Conservation (phyloP, 768 basidiomycete genomes). For the Podaxis carcinomalis region DNA sequence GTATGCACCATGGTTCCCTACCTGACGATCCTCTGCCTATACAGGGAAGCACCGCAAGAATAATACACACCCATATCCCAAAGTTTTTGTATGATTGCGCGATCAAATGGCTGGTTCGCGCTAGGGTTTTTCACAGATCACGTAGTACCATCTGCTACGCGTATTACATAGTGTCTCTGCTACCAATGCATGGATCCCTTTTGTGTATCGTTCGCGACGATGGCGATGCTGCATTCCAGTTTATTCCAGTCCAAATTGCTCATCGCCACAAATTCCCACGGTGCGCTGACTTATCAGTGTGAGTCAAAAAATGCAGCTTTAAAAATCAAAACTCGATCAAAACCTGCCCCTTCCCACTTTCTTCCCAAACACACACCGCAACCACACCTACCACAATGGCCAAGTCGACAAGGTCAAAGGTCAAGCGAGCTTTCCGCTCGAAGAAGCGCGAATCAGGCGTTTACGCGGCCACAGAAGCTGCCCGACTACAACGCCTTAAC, state of each 20-base stretch:
- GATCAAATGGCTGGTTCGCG: neutral
- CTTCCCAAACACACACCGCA: neutral
- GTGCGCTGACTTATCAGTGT: neutral
- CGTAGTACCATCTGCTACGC: neutral
- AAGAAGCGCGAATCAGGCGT: conserved; percentile 73
- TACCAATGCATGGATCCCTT: neutral
- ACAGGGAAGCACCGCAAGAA: conserved; percentile 76
- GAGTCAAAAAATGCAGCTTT: neutral
- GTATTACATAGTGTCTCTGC: neutral
- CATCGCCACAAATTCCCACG: neutral
- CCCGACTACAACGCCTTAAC: conserved; percentile 69
- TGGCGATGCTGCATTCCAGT: neutral
- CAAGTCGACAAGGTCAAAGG: conserved; percentile 80
- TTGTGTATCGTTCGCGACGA: neutral
- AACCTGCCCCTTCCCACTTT: neutral
- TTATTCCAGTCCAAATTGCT: neutral
- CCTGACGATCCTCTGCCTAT: conserved; percentile 26
- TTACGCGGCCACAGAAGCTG: conserved; percentile 75
- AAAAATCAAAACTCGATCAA: neutral
- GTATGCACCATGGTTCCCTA: neutral
- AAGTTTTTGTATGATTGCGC: neutral
- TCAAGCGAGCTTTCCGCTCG: conserved; percentile 71
- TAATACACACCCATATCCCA: conserved; percentile 12
- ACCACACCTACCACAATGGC: conserved; percentile 47
- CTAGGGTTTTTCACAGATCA: neutral